Evolutionary conservation across 441 rosid genomes (phyloP).

Genomic region (Bocquillonia castaneifolia): DNA sequence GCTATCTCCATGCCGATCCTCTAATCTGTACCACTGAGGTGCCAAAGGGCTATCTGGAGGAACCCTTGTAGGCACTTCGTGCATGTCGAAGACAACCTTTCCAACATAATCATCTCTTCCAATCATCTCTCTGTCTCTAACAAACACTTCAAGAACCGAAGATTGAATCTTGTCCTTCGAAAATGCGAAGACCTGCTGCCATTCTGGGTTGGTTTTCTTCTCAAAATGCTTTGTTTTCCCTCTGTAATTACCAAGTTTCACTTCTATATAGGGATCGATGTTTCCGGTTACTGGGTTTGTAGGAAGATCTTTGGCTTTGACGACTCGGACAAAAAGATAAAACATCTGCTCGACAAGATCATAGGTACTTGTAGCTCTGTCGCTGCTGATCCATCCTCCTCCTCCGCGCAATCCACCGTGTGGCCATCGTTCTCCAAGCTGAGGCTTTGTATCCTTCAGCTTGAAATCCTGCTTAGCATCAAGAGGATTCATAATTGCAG

Average conservation of each 20-base stretch:
- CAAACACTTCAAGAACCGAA: conserved; percentile 65
- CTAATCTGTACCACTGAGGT: conserved; percentile 91
- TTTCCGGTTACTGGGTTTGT: conserved; percentile 66
- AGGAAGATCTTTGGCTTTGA: conserved; percentile 86
- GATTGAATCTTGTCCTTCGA: conserved; percentile 91
- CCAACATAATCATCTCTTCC: conserved; percentile 80
- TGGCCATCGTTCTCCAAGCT: conserved; percentile 93
- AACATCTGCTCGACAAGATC: conserved; percentile 90
- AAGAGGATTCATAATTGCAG: conserved; percentile 43
- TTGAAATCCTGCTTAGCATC: conserved; percentile 71
- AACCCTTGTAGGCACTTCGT: conserved; percentile 79
- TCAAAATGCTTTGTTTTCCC: conserved; percentile 82
- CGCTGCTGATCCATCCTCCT: conserved; percentile 58
- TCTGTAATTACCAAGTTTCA: conserved; percentile 84
- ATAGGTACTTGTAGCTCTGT: conserved; percentile 63
- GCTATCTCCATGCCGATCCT: conserved; percentile 51
- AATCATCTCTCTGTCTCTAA: conserved; percentile 71
- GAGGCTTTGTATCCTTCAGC: conserved; percentile 76
- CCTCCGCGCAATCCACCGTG: conserved; percentile 52
- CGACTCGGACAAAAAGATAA: conserved; percentile 70
- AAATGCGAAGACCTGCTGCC: conserved; percentile 91
- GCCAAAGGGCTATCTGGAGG: conserved; percentile 97
- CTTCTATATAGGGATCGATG: conserved; percentile 88
- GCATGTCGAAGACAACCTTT: conserved; percentile 62
- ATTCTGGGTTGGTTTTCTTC: conserved; percentile 88